Percentiles rank a stretch among this genome's conserved stretches.
Evolutionary conservation across 2,329 filamentous ascomycete genomes (phyloP).

Genomic region (Xylaria arbuscula): DNA sequence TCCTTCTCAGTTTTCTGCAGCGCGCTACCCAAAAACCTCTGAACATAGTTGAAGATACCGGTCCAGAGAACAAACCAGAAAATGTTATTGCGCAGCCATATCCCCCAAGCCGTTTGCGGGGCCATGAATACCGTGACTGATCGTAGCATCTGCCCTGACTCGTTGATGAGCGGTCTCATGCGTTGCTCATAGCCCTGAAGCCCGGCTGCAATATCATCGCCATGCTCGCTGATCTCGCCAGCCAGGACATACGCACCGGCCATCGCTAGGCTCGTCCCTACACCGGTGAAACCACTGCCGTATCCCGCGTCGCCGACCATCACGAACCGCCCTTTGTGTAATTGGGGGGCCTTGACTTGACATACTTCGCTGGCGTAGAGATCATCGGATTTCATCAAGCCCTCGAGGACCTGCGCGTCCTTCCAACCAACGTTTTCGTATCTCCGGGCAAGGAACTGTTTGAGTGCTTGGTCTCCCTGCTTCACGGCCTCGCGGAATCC

Average conservation of each 20-base stretch:
- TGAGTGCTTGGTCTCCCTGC: slow-evolving; percentile 51
- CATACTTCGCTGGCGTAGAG: slow-evolving; percentile 55
- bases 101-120: slow-evolving; percentile 58
- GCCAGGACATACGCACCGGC: slow-evolving; percentile 59
- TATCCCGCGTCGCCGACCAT: slow-evolving; percentile 58
- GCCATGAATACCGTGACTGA: slow-evolving; percentile 52
- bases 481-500: slow-evolving; percentile 56
- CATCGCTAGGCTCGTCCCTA: slow-evolving; percentile 55
- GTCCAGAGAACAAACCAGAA: slow-evolving; percentile 56
- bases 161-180: slow-evolving; percentile 52
- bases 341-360: slow-evolving; percentile 53
- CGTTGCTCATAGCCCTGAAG: slow-evolving; percentile 52
- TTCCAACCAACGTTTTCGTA: slow-evolving; percentile 58
- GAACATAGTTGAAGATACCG: slow-evolving; percentile 47
- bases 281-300: slow-evolving; percentile 55
- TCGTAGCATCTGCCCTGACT: slow-evolving; percentile 50
- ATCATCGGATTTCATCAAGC: slow-evolving; percentile 50
- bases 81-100: slow-evolving; percentile 57
- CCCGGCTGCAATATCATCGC: slow-evolving; percentile 48
- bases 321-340: slow-evolving; percentile 53
- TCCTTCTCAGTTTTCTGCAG: slow-evolving; percentile 49
- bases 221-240: slow-evolving; percentile 53
- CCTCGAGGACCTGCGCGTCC: slow-evolving; percentile 52
- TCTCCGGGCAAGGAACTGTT: slow-evolving; percentile 43
- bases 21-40: slow-evolving; percentile 46